Evolutionary conservation across 352 stramenopile species (phyloP), one percentile per base, ranked within the genome.

Genomic region (Blastocystis sp.): DNA sequence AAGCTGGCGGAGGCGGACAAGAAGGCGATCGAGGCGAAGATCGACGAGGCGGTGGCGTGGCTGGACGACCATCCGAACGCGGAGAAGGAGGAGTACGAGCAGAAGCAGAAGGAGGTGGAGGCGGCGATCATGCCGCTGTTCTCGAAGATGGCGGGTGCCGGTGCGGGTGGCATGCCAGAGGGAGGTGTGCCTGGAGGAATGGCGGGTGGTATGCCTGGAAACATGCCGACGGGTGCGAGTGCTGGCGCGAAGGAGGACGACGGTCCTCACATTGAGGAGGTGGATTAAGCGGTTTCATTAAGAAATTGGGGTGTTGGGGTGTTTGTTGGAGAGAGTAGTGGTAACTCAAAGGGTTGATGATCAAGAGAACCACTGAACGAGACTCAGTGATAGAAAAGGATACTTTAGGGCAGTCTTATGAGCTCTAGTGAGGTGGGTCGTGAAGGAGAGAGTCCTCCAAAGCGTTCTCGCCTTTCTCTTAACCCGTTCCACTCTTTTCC

Each of bases 41-140:
- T 99, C 81, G 95, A 99, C 91, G 97, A 99, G 88, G 95, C 95
- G 88, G 95, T 99, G 92, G 97, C 99, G 92, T 99, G 97, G 97
- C 93, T 99, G 59, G 97, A 99, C 91, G 96, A 98, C 92, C 98
- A 98, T 93, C 93, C 96, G 91, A 96, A 98, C 92, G 95, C 95
- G n/a, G 96, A 98, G 90, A 97, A 98, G 92, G 96, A 98, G 33
- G 97, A 99, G 91, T 98, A 96, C 90, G 94, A 98, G 80, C 92
- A 94, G 62, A 96, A 99, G 94, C 95, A 98, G 92, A 99, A 99
- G 93, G 97, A 99, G 93, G 94, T 99, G 41, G 97, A 99, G 93
- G 95, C 94, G n/a, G 76, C 95, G 95, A 60, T 81, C 26, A 92
- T 80, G 29, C 91, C 90, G 4, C 88, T 92, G 1, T 70, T 92